Base-by-base conservation (phyloP, 177 flowering plant species). In the Telopea speciosissima region DNA sequence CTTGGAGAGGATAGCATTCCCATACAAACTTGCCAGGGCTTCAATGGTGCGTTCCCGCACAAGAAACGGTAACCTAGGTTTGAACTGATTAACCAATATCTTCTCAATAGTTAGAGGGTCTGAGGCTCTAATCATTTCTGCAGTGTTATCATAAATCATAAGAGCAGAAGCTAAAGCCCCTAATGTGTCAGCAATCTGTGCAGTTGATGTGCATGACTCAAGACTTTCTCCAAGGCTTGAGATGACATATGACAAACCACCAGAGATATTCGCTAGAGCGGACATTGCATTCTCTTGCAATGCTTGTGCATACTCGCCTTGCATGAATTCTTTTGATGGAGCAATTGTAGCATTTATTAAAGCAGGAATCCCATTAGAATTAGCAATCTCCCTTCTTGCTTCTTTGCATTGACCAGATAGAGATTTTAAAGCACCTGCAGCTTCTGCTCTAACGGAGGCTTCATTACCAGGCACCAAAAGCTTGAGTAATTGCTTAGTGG, bases 231-330 rank as follows among this genome's bases (percentile, higher is more conserved):
- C 95, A 73, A 90, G 91, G 80, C 95, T 90, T 68, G 88, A 83
- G 70, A 90, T 88, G 76, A 90, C 95, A 81, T 76, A 86, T 1
- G 95, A 88, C 77, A 90, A 82, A 44, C 95, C 95, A 68, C 95
- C 95, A 71, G 95, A 90, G 42, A 90, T 90, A 67, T 88, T 87
- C 56, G 95, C 95, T 66, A 90, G 83, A 63, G 95, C 95, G 81
- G 90, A 85, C 95, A 90, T 90, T 25, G 95, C 95, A 83, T 90
- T 83, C 81, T 90, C 95, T 70, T 90, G 95, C 80, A 90, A 79
- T 67, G 92, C 90, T 81, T 90, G 95, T 54, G 95, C 95, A 84
- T 79, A 70, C 76, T 88, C 91, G 21, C 95, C 95, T 76, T 90
- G 90, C 95, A 90, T 90, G 75, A 84, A 90, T 77, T 90, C 95